These are phyloP conservation scores for Anisodus tanguticus DNA, from an alignment of 257 asterid species.

Conservation along the genomic window DNA sequence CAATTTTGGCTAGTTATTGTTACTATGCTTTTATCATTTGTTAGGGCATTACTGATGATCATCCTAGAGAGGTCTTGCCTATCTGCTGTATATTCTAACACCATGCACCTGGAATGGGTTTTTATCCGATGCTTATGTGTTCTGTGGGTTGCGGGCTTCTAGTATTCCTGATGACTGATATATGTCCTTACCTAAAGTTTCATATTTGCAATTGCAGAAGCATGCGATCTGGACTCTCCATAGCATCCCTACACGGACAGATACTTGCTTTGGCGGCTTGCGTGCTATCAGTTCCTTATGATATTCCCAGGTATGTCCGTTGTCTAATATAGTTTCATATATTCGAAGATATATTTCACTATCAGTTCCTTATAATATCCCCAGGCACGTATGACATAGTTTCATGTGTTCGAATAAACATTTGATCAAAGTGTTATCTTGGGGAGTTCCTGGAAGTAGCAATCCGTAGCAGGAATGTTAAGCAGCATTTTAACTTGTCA, in stretches of 20 bases:
- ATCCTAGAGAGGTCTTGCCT: background rate
- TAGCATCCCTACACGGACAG: conserved; percentile 86
- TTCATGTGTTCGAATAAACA: background rate
- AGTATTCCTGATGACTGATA: background rate
- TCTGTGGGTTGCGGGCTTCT: background rate
- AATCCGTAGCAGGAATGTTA: background rate
- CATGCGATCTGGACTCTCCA: conserved; percentile 56
- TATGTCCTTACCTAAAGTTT: conserved; percentile 34
- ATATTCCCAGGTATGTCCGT: conserved; percentile 84
- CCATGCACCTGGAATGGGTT: conserved; percentile 15
- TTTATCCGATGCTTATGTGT: background rate
- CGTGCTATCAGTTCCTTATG: conserved; percentile 91
- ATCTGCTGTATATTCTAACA: conserved; percentile 7
- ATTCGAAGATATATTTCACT: conserved; percentile 34
- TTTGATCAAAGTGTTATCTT: background rate
- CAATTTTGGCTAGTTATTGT: conserved; percentile 14
- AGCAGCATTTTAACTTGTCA: conserved; percentile 11
- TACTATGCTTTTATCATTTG: conserved; percentile 10
- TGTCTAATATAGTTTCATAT: conserved; percentile 31
- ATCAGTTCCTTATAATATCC: conserved; percentile 91
- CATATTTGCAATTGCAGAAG: conserved; percentile 57
- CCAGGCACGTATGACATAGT: conserved; percentile 54
- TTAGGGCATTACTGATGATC: conserved; percentile 20
- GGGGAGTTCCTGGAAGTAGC: conserved; percentile 18
- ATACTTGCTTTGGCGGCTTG: conserved; percentile 97